Conservation (phyloP, 345 rosid species). For the Hibiscus mutabilis region DNA sequence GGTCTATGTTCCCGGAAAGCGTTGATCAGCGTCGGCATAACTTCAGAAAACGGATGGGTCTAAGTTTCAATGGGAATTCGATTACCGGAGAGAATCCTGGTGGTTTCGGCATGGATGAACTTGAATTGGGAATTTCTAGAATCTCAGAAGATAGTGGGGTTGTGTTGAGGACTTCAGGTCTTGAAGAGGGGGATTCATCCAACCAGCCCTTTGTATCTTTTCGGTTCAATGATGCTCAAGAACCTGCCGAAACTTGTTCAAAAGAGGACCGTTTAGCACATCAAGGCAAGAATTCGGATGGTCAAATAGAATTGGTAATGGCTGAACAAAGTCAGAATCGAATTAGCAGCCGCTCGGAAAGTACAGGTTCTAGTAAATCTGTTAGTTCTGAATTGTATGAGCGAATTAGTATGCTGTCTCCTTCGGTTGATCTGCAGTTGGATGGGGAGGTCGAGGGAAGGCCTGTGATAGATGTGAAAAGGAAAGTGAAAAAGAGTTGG, state of each 20-base stretch:
- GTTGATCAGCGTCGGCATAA: conserved; percentile 32
- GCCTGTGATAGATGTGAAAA: conserved; percentile 17
- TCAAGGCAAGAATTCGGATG: conserved; percentile 31
- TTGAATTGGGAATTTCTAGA: conserved; percentile 21
- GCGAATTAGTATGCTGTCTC: conserved; percentile 24
- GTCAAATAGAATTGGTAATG: conserved; percentile 28
- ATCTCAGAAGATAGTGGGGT: conserved; percentile 28
- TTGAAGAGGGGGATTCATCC: conserved; percentile 18
- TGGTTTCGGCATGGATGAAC: conserved; percentile 14
- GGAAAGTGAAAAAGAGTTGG: conserved; percentile 35
- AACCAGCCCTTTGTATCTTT: conserved; percentile 20
- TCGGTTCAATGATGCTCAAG: conserved; percentile 22
- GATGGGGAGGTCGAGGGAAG: not conserved
- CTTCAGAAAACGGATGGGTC: conserved; percentile 31
- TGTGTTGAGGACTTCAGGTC: conserved; percentile 29
- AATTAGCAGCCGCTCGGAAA: conserved; percentile 25
- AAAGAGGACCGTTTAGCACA: conserved; percentile 13
- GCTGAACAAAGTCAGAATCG: conserved; percentile 24
- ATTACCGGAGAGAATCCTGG: conserved; percentile 17
- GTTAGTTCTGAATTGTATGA: conserved; percentile 45
- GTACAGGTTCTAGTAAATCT: conserved; percentile 29
- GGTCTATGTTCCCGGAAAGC: conserved; percentile 20
- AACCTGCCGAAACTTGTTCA: conserved; percentile 18
- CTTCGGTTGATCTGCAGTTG: conserved; percentile 18
- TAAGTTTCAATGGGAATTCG: conserved; percentile 23